Conservation (phyloP, 2,329 filamentous ascomycete species). For the Lachnellula occidentalis region DNA sequence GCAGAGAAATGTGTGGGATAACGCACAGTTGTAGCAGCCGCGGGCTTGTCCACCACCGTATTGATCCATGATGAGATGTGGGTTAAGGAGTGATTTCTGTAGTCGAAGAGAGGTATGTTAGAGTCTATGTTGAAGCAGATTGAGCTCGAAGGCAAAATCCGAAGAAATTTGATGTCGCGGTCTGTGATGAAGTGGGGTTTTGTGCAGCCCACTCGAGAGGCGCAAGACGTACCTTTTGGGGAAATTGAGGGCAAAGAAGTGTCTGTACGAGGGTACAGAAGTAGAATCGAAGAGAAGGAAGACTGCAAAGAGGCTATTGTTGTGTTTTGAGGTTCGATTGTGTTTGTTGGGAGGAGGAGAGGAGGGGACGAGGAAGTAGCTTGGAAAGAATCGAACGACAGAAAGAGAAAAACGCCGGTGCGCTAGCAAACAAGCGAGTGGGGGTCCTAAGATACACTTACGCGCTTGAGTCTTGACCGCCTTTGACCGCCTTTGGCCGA, state of each 20-base stretch:
- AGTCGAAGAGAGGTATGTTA: constrained; percentile 5
- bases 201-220: constrained; percentile 4
- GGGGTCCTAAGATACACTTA: no score
- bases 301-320: constrained; percentile 6
- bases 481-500: no score
- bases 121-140: neutral
- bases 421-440: no score
- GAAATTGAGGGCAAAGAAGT: neutral
- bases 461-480: no score
- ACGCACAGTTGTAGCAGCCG: constrained; percentile 49
- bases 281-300: constrained; percentile 3
- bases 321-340: neutral
- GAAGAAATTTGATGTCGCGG: neutral
- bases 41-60: constrained; percentile 32
- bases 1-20: constrained; percentile 10
- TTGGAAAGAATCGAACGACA: neutral
- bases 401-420: neutral
- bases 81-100: constrained; percentile 13
- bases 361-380: no score
- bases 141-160: neutral
- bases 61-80: constrained; percentile 28
- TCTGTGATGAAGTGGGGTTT: constrained; percentile 7
- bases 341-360: neutral
- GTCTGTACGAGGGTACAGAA: constrained; percentile 12
- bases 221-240: neutral